Base-by-base conservation (phyloP, 2,329 filamentous ascomycete genomes). In the Colletotrichum acutatum region DNA sequence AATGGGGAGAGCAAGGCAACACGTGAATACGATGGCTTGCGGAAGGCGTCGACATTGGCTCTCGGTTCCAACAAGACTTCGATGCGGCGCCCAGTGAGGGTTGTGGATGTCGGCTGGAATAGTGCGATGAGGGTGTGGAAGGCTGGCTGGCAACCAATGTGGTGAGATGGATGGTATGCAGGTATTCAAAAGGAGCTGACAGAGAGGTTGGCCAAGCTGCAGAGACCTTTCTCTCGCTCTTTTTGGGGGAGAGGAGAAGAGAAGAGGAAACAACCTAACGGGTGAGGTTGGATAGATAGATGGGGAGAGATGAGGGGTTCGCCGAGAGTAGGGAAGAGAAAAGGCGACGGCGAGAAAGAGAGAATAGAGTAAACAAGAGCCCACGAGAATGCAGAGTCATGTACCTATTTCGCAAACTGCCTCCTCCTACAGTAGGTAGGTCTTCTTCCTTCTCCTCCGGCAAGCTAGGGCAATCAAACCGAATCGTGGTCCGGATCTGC, bases 401-500 rank as follows among this genome's bases (percentile, higher is more conserved):
- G 42, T n/a, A 34, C 32, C 32, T 34, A 49, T 49, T 19, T n/a
- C 19, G 42, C 42, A 49, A n/a, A 49, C 42, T 49, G 42, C 42
- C 16, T n/a, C 16, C 37, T 42, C 14, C 37, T 42, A n/a, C n/a
- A n/a, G n/a, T n/a, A n/a, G n/a, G n/a, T n/a, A 16, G 2, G 37
- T 42, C 37, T 16, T 42, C 37, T 16, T 42, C 37, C 37, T 42
- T 7, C 37, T 42, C 42, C 16, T 49, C 42, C 42, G 19, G 3
- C 16, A 49, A 49, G 42, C 42, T 49, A 49, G 7, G 42, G 42
- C n/a, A 49, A 49, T 49, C 42, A 49, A 49, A 49, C 42, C 16
- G 19, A 49, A 49, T 34, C 14, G 26, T 63, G 59, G 37, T 53
- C 59, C 70, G 70, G 70, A 72, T 49, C 59, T 72, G 46, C 59